Evolutionary conservation across 805 yeast species (phyloP).

Genomic region (Wickerhamomyces chaumierensis): DNA sequence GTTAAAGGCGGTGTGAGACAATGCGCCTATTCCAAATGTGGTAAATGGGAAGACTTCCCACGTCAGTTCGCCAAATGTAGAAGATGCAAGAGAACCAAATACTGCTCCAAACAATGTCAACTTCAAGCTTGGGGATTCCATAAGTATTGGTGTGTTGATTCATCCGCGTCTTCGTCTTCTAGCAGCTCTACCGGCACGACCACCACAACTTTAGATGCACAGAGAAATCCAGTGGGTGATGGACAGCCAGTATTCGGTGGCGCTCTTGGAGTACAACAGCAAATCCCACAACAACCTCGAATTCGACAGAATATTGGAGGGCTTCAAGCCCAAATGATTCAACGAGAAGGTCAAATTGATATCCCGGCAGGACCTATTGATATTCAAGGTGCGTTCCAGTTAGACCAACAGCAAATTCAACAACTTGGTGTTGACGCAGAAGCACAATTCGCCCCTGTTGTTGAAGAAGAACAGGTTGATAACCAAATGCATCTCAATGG

Average conservation of each 20-base stretch:
- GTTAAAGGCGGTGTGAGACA: slow-evolving; percentile 81
- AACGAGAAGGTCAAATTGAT: too few relatives aligned
- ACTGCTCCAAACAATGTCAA: slow-evolving; percentile 89
- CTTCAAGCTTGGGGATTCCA: slow-evolving; percentile 87
- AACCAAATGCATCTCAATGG: too few relatives aligned
- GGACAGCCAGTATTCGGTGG: too few relatives aligned
- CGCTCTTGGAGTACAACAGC: too few relatives aligned
- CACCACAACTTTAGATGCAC: too few relatives aligned
- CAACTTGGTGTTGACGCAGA: too few relatives aligned
- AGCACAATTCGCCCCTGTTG: too few relatives aligned
- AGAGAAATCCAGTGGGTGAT: neutral
- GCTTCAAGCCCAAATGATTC: too few relatives aligned
- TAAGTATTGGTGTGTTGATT: slow-evolving; percentile 75
- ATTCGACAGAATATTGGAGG: too few relatives aligned
- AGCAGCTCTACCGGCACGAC: neutral
- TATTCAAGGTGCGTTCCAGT: too few relatives aligned
- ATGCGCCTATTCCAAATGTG: slow-evolving; percentile 89
- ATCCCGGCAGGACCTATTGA: too few relatives aligned
- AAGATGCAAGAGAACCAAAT: slow-evolving; percentile 88
- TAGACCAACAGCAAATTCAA: neutral
- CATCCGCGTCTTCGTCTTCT: slow-evolving; percentile 8
- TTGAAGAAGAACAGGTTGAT: too few relatives aligned
- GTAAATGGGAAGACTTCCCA: slow-evolving; percentile 86
- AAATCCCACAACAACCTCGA: neutral
- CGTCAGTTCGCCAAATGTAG: slow-evolving; percentile 92